Percentiles rank a stretch among this genome's conserved stretches.
Conservation (phyloP, 352 stramenopile species). For the Ophiocytium majus region DNA sequence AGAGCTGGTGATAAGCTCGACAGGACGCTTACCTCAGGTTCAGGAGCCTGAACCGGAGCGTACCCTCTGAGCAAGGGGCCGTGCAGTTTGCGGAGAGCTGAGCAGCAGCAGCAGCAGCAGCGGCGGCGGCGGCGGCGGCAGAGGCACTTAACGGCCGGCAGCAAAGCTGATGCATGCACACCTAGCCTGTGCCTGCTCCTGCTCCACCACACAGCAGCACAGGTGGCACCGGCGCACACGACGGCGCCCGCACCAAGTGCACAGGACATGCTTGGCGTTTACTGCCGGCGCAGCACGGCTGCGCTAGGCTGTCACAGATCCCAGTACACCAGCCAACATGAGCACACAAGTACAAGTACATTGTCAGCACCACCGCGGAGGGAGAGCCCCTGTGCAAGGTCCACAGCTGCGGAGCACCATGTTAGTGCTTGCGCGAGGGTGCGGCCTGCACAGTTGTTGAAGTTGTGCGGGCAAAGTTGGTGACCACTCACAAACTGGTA, state of each 20-base stretch:
- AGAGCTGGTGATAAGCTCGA: not conserved
- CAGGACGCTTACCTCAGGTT: constrained; percentile 34
- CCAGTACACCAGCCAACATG: not conserved
- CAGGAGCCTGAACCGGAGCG: constrained; percentile 44
- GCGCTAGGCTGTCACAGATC: not conserved
- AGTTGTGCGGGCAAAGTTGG: not conserved
- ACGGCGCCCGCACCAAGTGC: no score
- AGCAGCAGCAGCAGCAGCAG: no score
- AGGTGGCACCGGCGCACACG: no score
- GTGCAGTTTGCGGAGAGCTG: constrained; percentile 24
- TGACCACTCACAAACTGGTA: constrained; percentile 42
- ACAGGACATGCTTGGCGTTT: no score
- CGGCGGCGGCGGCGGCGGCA: no score
- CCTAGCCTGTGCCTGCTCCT: no score
- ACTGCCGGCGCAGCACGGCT: no score
- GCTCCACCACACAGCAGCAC: no score
- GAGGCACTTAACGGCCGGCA: no score
- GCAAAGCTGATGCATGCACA: no score
- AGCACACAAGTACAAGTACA: constrained; percentile 9
- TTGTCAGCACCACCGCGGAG: not conserved
- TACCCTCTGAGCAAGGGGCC: not conserved
- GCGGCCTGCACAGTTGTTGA: not conserved
- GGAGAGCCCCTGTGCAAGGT: not conserved
- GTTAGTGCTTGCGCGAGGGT: not conserved
- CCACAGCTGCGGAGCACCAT: not conserved